Evolutionary conservation across 108 stramenopile genomes (phyloP).

Genomic region (Pseudonitzschia pungens): DNA sequence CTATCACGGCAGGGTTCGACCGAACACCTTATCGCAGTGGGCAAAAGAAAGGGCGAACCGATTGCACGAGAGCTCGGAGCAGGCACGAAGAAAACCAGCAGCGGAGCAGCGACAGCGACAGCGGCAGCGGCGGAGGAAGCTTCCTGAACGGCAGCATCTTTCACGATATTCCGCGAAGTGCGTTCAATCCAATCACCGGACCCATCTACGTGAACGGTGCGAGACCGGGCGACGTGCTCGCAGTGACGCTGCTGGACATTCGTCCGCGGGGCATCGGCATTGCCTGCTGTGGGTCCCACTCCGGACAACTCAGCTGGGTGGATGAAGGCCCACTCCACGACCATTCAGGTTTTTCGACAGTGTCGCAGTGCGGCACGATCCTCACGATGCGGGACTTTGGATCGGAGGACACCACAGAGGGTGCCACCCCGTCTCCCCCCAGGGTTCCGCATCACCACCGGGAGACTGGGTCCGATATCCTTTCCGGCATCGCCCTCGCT

Average conservation of each 20-base stretch:
- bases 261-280: slow-evolving; percentile 37
- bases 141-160: slow-evolving; percentile 2
- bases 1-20: slow-evolving; percentile 24
- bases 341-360: slow-evolving; percentile 9
- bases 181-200: slow-evolving; percentile 26
- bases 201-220: slow-evolving; percentile 45
- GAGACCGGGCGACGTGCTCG: slow-evolving; percentile 41
- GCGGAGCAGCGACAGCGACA: background rate
- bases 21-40: slow-evolving; percentile 1
- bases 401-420: slow-evolving; percentile 21
- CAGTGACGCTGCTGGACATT: slow-evolving; percentile 36
- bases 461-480: slow-evolving; percentile 35
- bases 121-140: background rate
- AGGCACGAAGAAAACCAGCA: too few relatives aligned
- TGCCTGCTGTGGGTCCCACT: slow-evolving; percentile 48
- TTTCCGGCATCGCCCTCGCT: slow-evolving; percentile 40
- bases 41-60: background rate
- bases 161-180: background rate
- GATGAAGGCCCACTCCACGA: slow-evolving; percentile 23
- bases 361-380: slow-evolving; percentile 36
- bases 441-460: slow-evolving; percentile 13
- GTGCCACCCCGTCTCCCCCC: background rate
- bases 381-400: slow-evolving; percentile 38
- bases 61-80: background rate
- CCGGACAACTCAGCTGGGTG: slow-evolving; percentile 22